Evolutionary conservation across 192 early-diverging fungal species (phyloP).

Genomic region (Rhizophagus sp.): DNA sequence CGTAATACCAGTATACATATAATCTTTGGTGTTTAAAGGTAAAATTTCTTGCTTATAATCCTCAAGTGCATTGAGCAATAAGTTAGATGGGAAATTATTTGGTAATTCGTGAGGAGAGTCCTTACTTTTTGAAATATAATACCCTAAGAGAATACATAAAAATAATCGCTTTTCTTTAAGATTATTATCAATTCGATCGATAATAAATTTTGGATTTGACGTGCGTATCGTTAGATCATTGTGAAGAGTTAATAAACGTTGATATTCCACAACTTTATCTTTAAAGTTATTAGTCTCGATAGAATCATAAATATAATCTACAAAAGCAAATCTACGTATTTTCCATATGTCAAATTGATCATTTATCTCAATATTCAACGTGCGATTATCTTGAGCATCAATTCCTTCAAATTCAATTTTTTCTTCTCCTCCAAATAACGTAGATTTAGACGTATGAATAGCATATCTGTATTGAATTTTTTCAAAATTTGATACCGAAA

Average conservation of each 20-base stretch:
- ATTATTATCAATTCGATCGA: background rate
- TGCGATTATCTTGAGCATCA: background rate
- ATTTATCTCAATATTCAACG: too few species aligned
- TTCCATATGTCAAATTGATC: too few species aligned
- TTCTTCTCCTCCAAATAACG: background rate
- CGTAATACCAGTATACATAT: too few species aligned
- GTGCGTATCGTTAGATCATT: background rate
- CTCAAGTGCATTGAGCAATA: too few species aligned
- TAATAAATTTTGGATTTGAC: background rate
- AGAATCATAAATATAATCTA: background rate
- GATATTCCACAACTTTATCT: background rate
- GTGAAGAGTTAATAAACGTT: background rate
- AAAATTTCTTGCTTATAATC: too few species aligned
- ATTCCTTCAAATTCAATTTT: background rate
- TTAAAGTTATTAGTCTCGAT: background rate
- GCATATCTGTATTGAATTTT: background rate
- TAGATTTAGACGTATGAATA: background rate
- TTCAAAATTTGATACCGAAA: background rate
- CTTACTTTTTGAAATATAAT: background rate
- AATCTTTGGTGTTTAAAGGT: too few species aligned
- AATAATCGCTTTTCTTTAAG: background rate
- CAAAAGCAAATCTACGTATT: background rate
- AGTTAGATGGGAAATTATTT: too few species aligned
- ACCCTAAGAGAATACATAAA: background rate
- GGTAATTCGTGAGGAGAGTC: background rate